Evolutionary conservation across 1,284 basidiomycete species (phyloP).

Genomic region (Puccinia horiana): DNA sequence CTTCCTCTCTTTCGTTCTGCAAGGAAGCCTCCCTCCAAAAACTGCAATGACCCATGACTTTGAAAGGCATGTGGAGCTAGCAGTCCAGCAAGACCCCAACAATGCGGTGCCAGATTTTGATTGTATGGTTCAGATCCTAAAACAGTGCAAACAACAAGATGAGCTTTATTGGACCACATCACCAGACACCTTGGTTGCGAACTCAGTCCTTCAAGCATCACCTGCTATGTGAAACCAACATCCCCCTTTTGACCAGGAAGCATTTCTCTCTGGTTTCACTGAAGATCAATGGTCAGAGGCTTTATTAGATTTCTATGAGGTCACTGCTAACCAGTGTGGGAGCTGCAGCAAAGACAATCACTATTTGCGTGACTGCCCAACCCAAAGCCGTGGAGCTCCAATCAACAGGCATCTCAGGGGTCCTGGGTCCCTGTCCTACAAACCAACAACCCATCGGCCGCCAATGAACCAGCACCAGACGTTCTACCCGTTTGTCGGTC

Average conservation of each 20-base stretch:
- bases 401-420: no score
- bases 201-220: not conserved
- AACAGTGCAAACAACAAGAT: not conserved
- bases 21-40: not conserved
- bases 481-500: no score
- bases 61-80: not conserved
- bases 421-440: not conserved
- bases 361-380: no score
- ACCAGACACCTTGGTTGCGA: not conserved
- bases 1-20: not conserved
- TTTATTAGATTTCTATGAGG: not conserved
- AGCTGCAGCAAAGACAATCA: no score
- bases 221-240: not conserved
- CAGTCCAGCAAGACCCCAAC: not conserved
- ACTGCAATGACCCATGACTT: not conserved
- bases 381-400: no score
- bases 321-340: no score
- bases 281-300: not conserved
- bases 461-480: no score
- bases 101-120: not conserved
- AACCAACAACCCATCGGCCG: not conserved
- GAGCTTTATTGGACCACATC: not conserved
- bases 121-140: not conserved
- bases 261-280: not conserved
- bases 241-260: not conserved